Evolutionary conservation across 805 yeast species (phyloP), one percentile per base, ranked within the genome.

Genomic region (Suhomyces vadensis): DNA sequence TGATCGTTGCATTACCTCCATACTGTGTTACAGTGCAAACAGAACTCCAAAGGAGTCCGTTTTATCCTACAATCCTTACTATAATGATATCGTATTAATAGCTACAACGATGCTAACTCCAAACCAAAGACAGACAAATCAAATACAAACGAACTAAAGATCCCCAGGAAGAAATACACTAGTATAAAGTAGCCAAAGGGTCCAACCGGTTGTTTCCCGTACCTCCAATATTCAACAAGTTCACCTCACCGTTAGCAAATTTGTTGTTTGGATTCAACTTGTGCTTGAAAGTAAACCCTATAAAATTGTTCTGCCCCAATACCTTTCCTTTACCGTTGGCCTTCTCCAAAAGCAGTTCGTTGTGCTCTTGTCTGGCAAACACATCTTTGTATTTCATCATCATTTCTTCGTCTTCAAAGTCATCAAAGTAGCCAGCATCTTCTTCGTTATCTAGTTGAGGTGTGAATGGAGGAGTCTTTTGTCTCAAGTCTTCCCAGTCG

Each of bases 361-460:
- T 84, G 50, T 86, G 87, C 22, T 79, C 87, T 57, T 89, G 89
- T 68, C 96, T 86, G 51, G 92, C 95, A 74, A 94, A 83, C 10
- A 94, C 99, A 58, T 94, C 99, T 57, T 94, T 92, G 70, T 94
- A 94, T 64, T 94, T 91, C 49, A 92, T 94, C 98, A 94, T 90
- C 63, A 92, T 96, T 37, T 87, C 90, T 63, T 92, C 98, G 64
- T 90, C 94, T 47, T 88, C 88, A 64, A 94, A 94, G 65, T 94
- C 99, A 67, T 94, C 99, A 62, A 94, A 94, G 68, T 94, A 94
- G 1, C 99, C 99, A 0, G 98, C 98, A 68, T 94, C 99, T 50
- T 90, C 94, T 58, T 94, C 99, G 48, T 90, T 87, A 61, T 94
- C 98, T 51, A 94, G 75, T 57, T 95, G 97, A 3, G 99, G 99